Evolutionary conservation across 257 asterid species (phyloP), one percentile per base, ranked within the genome.

Genomic region (Solanum okadae): DNA sequence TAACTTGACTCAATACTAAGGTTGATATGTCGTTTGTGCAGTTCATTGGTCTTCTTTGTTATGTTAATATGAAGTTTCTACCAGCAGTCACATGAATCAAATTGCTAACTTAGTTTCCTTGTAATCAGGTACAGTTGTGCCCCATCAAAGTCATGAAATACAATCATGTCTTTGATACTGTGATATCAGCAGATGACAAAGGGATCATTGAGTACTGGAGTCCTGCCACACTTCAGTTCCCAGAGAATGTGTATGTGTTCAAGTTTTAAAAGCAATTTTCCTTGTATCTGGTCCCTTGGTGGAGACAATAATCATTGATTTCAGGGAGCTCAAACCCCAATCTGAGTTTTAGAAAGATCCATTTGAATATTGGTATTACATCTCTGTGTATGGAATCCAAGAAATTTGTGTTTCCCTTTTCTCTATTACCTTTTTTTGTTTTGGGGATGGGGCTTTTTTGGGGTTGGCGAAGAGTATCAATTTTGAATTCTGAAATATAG

Each of bases 151-250:
- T 90, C 82, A 96, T 97, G 99, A 97, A 95, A 93, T 96, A 94
- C 98, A 97, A 97, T 93, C 95, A 93, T 81, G 95, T 93, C 85
- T 93, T 89, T 87, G 97, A 97, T 89, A 90, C 94, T 42, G 99
- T 96, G 90, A 92, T 97, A 63, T 97, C 99, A 87, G 99, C 98
- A 83, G 99, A 97, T 81, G 98, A 94, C 85, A 97, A 92, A 91
- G 99, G 99, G 88, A 95, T 96, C 81, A 93, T 97, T 88, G 99
- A 97, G 87, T 97, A 97, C 91, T 97, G 99, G 99, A 92, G 89
- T 90, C 99, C 99, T 89, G 91, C 89, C 87, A 92, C 99, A 9
- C 96, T 97, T 90, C 91, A 93, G 91, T 96, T 96, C 90, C 99
- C 99, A 14, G 98, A 92, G 88, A 90, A 95, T 85, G 98, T 94